Base-by-base conservation (phyloP, 371 early-diverging fungal species). In the Coemansia sp. region DNA sequence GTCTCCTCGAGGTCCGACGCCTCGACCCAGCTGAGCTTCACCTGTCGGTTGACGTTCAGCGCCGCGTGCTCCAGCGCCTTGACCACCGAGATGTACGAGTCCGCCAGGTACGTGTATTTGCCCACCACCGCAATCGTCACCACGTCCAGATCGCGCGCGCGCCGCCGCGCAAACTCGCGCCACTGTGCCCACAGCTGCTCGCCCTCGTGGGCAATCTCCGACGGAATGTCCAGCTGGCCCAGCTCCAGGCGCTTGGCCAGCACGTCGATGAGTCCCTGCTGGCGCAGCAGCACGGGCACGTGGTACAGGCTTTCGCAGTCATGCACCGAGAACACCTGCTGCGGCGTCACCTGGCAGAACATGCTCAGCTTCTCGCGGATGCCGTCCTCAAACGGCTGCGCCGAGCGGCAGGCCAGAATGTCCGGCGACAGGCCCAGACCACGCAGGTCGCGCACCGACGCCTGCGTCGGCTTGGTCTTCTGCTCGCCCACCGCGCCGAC, bases 401-500 rank as follows among this genome's bases (percentile, higher is more conserved):
- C 82, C 47, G 91, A 89, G 69, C 99, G 90, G 85, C 98, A 99
- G 9, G 99, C 97, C 70, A 99, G 92, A 67, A 99, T 79, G 78
- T 99, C 99, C 35, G 98, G 97, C n/a, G 88, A 85, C 38, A 99
- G 85, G 59, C 99, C 99, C 53, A 95, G 88, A 63, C 94, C 95
- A 72, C 98, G 89, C 49, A 98, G 84, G 69, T 98, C 97, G 62
- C 97, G 90, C 48, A 98, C 88, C 49, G 94, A 92, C 51, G 91
- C 88, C 81, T 99, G 99, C 7, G 99, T 97, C 56, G 98, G 98
- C 86, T 99, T 99, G 39, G 99, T 99, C 88, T 99, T 99, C 80
- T 98, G 98, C 77, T 99, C 99, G 57, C 94, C 95, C 34, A 97
- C 97, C 3, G 92, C 88, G 30, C 99, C 99, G 34, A 99, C 93